phyloP scores from a whole-genome alignment of 805 yeast species.

The Sporopachydermia quercuum region DNA sequence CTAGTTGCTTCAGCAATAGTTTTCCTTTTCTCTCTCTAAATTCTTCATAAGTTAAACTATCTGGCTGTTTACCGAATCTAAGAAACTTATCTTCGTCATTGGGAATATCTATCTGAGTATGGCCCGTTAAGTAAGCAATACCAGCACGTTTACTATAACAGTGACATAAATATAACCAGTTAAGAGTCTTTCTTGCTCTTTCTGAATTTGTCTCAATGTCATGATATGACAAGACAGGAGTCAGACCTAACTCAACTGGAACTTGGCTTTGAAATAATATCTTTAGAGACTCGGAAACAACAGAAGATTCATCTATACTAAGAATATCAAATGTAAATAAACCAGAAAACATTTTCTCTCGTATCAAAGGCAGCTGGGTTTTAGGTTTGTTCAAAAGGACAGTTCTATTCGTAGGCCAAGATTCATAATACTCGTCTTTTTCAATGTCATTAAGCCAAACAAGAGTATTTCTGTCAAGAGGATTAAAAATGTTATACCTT shows the following conservation, averaged over 20 bases:
- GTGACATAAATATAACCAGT: neutral
- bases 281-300: slow-evolving; percentile 24
- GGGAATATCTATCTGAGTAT: slow-evolving; percentile 4
- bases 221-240: slow-evolving; percentile 33
- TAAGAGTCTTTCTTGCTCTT: neutral
- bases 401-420: slow-evolving; percentile 28
- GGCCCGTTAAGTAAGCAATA: neutral
- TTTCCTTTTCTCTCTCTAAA: slow-evolving; percentile 9
- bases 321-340: slow-evolving; percentile 55
- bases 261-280: slow-evolving; percentile 29
- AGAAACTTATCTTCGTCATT: slow-evolving; percentile 10
- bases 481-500: slow-evolving; percentile 20
- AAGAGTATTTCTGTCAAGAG: slow-evolving; percentile 21
- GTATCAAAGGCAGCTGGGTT: slow-evolving; percentile 54
- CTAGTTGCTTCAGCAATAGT: slow-evolving; percentile 10
- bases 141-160: neutral
- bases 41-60: slow-evolving; percentile 9
- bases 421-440: slow-evolving; percentile 36
- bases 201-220: neutral
- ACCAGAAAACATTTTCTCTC: slow-evolving; percentile 62
- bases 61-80: slow-evolving; percentile 9
- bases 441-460: slow-evolving; percentile 72
- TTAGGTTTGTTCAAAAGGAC: slow-evolving; percentile 31
- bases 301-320: slow-evolving; percentile 33
- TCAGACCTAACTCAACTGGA: slow-evolving; percentile 70